These are phyloP conservation scores for Aristolochia californica DNA, from an alignment of 164 flowering plant genomes.

Conservation along the genomic window DNA sequence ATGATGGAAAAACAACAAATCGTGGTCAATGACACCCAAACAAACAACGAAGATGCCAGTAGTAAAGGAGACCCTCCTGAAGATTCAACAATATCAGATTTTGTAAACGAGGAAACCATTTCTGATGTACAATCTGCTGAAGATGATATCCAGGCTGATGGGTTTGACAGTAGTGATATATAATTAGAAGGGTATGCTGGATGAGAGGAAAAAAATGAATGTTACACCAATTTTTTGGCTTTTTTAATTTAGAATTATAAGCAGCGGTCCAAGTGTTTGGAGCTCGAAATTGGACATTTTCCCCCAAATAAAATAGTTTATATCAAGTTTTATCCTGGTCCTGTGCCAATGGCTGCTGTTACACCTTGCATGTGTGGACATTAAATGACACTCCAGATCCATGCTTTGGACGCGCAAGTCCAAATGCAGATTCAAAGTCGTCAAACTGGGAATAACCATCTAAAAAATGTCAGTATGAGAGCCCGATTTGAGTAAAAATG, in stretches of 20 bases:
- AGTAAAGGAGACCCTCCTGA: constrained; percentile 10
- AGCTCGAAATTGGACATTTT: constrained; percentile 4
- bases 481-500: constrained; percentile 20
- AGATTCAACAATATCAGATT: constrained; percentile 15
- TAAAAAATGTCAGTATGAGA: constrained; percentile 15
- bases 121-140: constrained; percentile 19
- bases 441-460: constrained; percentile 18
- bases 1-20: constrained; percentile 77
- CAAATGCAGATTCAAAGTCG: constrained; percentile 18
- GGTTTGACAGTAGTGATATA: constrained; percentile 10
- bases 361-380: constrained; percentile 21
- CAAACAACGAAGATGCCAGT: constrained; percentile 20
- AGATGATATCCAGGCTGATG: constrained; percentile 21
- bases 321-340: no score
- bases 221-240: constrained; percentile 1
- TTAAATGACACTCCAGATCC: constrained; percentile 15
- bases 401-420: constrained; percentile 14
- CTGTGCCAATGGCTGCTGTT: no score
- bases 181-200: constrained; percentile 4
- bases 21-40: constrained; percentile 40
- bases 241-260: constrained; percentile 9
- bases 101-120: constrained; percentile 11
- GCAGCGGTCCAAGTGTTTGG: background rate
- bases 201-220: background rate
- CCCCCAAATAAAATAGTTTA: constrained; percentile 10